A percentile compares a stretch with the other conserved stretches of the same genome.
Conservation (phyloP, 2,329 filamentous ascomycete species). For the Fusarium burgessii region DNA sequence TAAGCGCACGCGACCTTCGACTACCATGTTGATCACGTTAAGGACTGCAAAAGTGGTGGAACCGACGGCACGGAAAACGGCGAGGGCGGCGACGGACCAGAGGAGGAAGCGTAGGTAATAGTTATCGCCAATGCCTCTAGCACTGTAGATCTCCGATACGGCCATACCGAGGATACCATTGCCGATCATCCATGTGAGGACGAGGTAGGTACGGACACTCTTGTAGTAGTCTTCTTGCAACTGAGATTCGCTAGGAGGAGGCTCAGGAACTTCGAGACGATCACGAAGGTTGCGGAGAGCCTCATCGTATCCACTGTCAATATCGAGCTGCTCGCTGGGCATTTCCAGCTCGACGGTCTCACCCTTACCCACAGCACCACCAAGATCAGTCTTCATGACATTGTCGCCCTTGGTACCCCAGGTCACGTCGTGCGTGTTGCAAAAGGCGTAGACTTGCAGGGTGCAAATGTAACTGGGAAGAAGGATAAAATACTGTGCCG, state of each 20-base stretch:
- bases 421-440: slow-evolving; percentile 48
- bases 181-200: slow-evolving; percentile 91
- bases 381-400: slow-evolving; percentile 90
- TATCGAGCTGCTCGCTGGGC: slow-evolving; percentile 97
- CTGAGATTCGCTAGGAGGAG: slow-evolving; percentile 77
- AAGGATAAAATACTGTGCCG: slow-evolving; percentile 91
- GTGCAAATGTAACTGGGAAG: slow-evolving; percentile 96
- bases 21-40: slow-evolving; percentile 84
- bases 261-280: slow-evolving; percentile 80
- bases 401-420: slow-evolving; percentile 92
- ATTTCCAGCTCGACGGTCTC: slow-evolving; percentile 94
- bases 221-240: slow-evolving; percentile 99
- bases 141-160: slow-evolving; percentile 85
- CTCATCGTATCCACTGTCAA: slow-evolving; percentile 97
- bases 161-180: slow-evolving; percentile 96
- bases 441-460: slow-evolving; percentile 97
- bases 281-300: slow-evolving; percentile 96
- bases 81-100: slow-evolving; percentile 88
- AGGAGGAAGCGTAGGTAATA: slow-evolving; percentile 93
- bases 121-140: slow-evolving; percentile 79
- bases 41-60: slow-evolving; percentile 85
- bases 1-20: slow-evolving; percentile 82
- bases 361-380: slow-evolving; percentile 82
- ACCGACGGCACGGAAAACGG: slow-evolving; percentile 88
- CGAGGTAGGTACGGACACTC: slow-evolving; percentile 97